A percentile compares a stretch with the other conserved stretches of the same genome.
Evolutionary conservation across 1,139 yeast species (phyloP).

Genomic region (Yamadazyma diospyri): DNA sequence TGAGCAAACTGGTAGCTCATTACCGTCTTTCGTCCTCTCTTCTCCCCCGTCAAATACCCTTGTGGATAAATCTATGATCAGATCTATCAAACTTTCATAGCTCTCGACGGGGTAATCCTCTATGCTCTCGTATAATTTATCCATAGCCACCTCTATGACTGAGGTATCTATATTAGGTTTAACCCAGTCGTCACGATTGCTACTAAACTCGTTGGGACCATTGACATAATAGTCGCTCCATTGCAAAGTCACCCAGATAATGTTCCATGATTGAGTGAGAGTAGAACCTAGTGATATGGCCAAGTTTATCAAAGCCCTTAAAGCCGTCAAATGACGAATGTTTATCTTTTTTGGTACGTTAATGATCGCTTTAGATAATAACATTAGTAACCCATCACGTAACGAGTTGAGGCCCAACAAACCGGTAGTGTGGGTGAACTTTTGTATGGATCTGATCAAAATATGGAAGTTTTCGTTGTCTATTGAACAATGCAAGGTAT

Average conservation of each 20-base stretch:
- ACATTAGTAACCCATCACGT: constrained; percentile 56
- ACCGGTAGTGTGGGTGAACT: constrained; percentile 79
- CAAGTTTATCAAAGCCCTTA: constrained; percentile 72
- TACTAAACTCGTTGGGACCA: constrained; percentile 53
- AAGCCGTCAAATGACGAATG: constrained; percentile 67
- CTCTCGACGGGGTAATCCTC: constrained; percentile 49
- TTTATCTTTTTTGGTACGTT: constrained; percentile 32
- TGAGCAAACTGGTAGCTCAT: constrained; percentile 23
- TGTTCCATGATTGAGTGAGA: constrained; percentile 64
- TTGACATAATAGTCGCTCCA: constrained; percentile 65
- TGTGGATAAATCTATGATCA: constrained; percentile 36
- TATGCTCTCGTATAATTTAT: constrained; percentile 63
- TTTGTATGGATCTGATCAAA: constrained; percentile 70
- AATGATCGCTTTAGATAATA: constrained; percentile 55
- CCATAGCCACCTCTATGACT: constrained; percentile 52
- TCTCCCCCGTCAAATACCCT: constrained; percentile 4
- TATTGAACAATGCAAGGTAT: constrained; percentile 59
- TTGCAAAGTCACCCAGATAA: constrained; percentile 67
- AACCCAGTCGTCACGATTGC: constrained; percentile 19
- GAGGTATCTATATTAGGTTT: constrained; percentile 43
- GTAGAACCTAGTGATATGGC: constrained; percentile 78
- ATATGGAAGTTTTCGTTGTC: constrained; percentile 66
- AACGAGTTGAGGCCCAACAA: constrained; percentile 53
- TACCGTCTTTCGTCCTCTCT: neutral
- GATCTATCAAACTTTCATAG: constrained; percentile 42